These are phyloP conservation scores for Sarcodon sp. DNA, from an alignment of 768 basidiomycete genomes.

Conservation along the genomic window DNA sequence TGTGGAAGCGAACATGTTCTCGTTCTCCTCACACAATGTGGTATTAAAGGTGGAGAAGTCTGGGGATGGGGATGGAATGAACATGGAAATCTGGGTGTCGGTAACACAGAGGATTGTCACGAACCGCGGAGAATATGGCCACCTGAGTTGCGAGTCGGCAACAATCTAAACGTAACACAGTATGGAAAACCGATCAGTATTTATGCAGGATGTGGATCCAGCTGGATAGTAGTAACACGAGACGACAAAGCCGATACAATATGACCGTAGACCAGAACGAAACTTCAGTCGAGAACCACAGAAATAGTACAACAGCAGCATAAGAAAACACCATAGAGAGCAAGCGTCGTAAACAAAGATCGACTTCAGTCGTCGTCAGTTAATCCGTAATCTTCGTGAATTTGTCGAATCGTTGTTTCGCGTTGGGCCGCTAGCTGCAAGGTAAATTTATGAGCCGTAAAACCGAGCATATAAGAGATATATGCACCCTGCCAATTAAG, in stretches of 20 bases:
- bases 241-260: neutral
- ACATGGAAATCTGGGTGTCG: constrained; percentile 83
- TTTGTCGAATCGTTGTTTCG: constrained; percentile 57
- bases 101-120: constrained; percentile 38
- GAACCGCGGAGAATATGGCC: constrained; percentile 46
- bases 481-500: constrained; percentile 59
- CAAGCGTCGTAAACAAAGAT: neutral
- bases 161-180: neutral
- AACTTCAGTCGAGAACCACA: neutral
- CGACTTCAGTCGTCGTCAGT: constrained; percentile 34
- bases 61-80: constrained; percentile 99
- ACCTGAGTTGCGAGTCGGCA: neutral
- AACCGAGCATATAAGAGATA: neutral
- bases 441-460: neutral
- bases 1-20: constrained; percentile 87
- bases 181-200: constrained; percentile 8
- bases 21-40: constrained; percentile 5
- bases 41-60: constrained; percentile 22
- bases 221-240: constrained; percentile 24
- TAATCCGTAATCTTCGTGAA: constrained; percentile 62
- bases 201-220: constrained; percentile 43
- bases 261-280: neutral
- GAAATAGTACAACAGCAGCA: neutral
- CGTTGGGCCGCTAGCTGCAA: constrained; percentile 57
- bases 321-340: neutral